phyloP scores from a whole-genome alignment of 2,329 filamentous ascomycete genomes.

The Talaromyces funiculosus region DNA sequence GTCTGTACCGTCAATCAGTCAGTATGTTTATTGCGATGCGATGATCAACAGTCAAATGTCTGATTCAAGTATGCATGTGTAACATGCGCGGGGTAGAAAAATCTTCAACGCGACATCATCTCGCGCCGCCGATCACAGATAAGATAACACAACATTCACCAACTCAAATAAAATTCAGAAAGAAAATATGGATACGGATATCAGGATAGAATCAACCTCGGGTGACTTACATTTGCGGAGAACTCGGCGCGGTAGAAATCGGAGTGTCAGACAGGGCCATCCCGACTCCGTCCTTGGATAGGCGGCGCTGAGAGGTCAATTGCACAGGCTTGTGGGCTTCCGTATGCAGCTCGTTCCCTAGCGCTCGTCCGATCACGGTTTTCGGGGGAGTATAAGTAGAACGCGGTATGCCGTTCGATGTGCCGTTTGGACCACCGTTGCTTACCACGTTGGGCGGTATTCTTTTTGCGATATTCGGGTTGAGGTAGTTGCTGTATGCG shows the following conservation, averaged over 20 bases:
- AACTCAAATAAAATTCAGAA: not conserved
- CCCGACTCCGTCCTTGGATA: slow-evolving; percentile 45
- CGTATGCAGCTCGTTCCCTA: slow-evolving; percentile 38
- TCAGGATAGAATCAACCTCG: slow-evolving; percentile 16
- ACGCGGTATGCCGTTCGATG: slow-evolving; percentile 1
- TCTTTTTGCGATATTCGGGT: not conserved
- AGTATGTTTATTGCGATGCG: not conserved
- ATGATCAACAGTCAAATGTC: not conserved
- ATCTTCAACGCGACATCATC: not conserved
- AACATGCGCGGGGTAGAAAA: not conserved
- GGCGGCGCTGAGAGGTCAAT: slow-evolving; percentile 21
- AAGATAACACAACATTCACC: not conserved
- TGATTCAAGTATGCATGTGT: not conserved
- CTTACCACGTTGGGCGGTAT: not conserved
- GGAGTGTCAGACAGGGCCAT: slow-evolving; percentile 58
- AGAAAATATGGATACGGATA: not conserved
- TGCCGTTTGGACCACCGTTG: not conserved
- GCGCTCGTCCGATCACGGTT: slow-evolving; percentile 38
- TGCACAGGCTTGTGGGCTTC: slow-evolving; percentile 26
- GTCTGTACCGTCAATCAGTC: slow-evolving; percentile 40
- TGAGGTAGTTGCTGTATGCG: not conserved
- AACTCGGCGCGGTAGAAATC: slow-evolving; percentile 56
- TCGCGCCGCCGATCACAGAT: not conserved
- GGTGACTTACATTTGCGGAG: slow-evolving; percentile 54
- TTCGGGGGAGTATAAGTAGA: slow-evolving; percentile 29